Evolutionary conservation across 768 basidiomycete genomes (phyloP), one percentile per base, ranked within the genome.

Genomic region (Russula foetens): DNA sequence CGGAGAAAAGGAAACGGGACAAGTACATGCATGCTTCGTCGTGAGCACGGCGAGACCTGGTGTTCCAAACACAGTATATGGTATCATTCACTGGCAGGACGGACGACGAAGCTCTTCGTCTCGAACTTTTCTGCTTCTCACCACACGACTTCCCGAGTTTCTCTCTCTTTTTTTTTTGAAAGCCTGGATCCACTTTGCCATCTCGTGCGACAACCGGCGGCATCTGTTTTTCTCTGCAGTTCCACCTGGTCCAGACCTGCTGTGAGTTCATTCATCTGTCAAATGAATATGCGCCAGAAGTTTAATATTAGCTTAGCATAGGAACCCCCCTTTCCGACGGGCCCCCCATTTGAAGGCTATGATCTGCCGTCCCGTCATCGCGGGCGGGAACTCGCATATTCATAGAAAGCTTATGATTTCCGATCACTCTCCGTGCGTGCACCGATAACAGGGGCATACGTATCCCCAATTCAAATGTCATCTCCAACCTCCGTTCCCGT

Each of bases 341-440:
- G 31, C 31, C 31, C 9, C 31, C 44, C 9, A 21, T 28, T 47
- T 51, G 56, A 76, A 77, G 21, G 71, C 72, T 7, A 60, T 67
- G 9, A 68, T 76, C 52, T 74, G 77, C 63, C 76, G 19, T 65
- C n/a, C n/a, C 73, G 43, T 69, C 72, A n/a, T 67, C 70, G n/a
- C 75, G 74, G 59, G 72, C 39, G 39, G 39, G 39, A 7, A 41
- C 17, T 41, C 39, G 15, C 35, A 12, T 35, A 35, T 35, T 35
- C 35, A n/a, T n/a, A n/a, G n/a, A n/a, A n/a, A n/a, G n/a, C n/a
- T n/a, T n/a, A n/a, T n/a, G n/a, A n/a, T n/a, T n/a, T n/a, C n/a
- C n/a, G n/a, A n/a, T n/a, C n/a, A 11, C 11, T 35, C 35, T 35
- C 35, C 35, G 35, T 35, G 35, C 35, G 14, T 35, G 35, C 2